A percentile compares a stretch with the other conserved stretches of the same genome.
These are phyloP conservation scores for Aquanectria penicillioides DNA, from an alignment of 2,329 filamentous ascomycete genomes.

Conservation along the genomic window DNA sequence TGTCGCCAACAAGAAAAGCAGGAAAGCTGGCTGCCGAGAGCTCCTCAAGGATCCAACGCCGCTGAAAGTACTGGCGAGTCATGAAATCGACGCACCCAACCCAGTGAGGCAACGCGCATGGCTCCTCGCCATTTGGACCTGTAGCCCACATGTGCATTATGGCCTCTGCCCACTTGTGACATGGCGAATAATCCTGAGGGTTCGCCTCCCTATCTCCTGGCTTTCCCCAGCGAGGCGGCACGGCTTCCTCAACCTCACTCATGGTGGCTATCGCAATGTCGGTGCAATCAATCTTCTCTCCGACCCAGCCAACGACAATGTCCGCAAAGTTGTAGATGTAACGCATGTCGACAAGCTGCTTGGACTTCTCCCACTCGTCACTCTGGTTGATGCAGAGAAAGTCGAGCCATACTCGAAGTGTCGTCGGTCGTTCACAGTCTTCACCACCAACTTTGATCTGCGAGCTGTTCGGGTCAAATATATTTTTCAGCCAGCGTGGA, in stretches of 20 bases:
- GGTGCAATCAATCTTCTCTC: conserved; percentile 42
- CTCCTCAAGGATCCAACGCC: conserved; percentile 51
- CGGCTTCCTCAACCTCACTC: conserved; percentile 42
- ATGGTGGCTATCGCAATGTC: conserved; percentile 40
- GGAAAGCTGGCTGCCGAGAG: conserved; percentile 46
- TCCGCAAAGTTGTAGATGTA: conserved; percentile 43
- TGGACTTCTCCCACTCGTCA: conserved; percentile 42
- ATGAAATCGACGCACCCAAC: conserved; percentile 42
- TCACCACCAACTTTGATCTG: conserved; percentile 20
- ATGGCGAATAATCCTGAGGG: conserved; percentile 48
- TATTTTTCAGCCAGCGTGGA: conserved; percentile 27
- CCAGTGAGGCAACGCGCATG: conserved; percentile 36
- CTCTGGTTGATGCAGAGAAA: conserved; percentile 43
- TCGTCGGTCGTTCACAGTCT: conserved; percentile 22
- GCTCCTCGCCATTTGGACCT: conserved; percentile 33
- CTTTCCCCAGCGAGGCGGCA: conserved; percentile 46
- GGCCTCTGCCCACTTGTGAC: conserved; percentile 43
- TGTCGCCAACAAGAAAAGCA: conserved; percentile 46
- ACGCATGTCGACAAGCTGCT: conserved; percentile 42
- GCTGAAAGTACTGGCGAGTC: conserved; percentile 46
- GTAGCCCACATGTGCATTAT: conserved; percentile 38
- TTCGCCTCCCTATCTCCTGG: conserved; percentile 45
- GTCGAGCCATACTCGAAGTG: conserved; percentile 46
- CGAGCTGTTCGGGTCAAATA: conserved; percentile 11
- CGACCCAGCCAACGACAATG: conserved; percentile 48